phyloP scores from a whole-genome alignment of 2,329 filamentous ascomycete genomes.

The Thielaviopsis euricoi region DNA sequence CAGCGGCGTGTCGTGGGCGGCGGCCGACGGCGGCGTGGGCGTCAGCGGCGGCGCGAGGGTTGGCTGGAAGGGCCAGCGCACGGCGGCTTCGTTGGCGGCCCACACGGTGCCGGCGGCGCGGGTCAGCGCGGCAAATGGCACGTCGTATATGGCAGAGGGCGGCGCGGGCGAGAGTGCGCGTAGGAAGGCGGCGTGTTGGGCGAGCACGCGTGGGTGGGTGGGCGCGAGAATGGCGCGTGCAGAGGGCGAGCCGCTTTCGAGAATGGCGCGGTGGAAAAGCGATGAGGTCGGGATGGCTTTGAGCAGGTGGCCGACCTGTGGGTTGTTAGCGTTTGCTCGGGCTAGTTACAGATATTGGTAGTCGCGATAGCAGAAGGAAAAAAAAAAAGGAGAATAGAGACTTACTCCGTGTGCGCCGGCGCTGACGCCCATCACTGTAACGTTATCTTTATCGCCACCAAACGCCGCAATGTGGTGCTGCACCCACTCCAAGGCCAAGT shows the following conservation, averaged over 20 bases:
- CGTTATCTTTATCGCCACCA: slow-evolving; percentile 39
- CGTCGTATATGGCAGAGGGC: slow-evolving; percentile 26
- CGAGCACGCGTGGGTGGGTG: slow-evolving; percentile 38
- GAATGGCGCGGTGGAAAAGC: slow-evolving; percentile 33
- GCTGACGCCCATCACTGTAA: slow-evolving; percentile 45
- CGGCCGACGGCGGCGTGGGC: slow-evolving; percentile 37
- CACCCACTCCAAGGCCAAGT: slow-evolving; percentile 42
- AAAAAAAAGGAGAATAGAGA: neutral
- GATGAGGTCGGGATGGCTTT: slow-evolving; percentile 30
- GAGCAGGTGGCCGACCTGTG: slow-evolving; percentile 50
- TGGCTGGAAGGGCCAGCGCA: slow-evolving; percentile 52
- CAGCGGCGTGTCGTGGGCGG: slow-evolving; percentile 30
- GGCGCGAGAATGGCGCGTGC: slow-evolving; percentile 36
- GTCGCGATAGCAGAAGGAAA: slow-evolving; percentile 1
- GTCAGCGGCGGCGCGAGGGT: slow-evolving; percentile 41
- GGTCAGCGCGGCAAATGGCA: slow-evolving; percentile 27
- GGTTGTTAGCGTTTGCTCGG: slow-evolving; percentile 9
- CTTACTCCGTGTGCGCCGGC: slow-evolving; percentile 41
- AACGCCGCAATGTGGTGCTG: slow-evolving; percentile 40
- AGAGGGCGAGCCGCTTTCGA: slow-evolving; percentile 40
- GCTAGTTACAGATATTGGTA: neutral
- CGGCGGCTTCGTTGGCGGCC: slow-evolving; percentile 23
- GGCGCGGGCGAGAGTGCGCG: slow-evolving; percentile 28
- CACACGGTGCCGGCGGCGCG: slow-evolving; percentile 20
- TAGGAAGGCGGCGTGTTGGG: slow-evolving; percentile 36